Evolutionary conservation across 805 yeast species (phyloP).

Genomic region (Komagataella mondaviorum): DNA sequence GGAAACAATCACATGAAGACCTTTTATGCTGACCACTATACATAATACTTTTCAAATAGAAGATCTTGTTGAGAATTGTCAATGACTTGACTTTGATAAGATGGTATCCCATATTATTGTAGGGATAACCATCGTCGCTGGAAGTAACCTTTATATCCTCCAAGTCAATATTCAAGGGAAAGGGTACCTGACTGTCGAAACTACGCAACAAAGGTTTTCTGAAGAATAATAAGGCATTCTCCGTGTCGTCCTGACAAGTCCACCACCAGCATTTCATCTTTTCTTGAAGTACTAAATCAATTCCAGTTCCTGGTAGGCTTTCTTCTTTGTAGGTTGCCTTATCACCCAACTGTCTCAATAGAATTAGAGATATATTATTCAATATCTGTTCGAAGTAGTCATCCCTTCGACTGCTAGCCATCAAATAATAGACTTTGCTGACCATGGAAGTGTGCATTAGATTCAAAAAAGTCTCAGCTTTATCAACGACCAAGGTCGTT

Average conservation of each 20-base stretch:
- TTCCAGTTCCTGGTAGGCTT: not conserved
- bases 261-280: slow-evolving; percentile 2
- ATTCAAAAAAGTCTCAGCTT: not conserved
- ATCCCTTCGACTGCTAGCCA: not conserved
- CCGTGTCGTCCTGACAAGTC: slow-evolving; percentile 1
- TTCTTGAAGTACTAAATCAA: not conserved
- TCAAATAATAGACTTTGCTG: not conserved
- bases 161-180: slow-evolving; percentile 1
- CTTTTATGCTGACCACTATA: not conserved
- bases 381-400: not conserved
- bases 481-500: not conserved
- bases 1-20: not conserved
- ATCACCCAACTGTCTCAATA: not conserved
- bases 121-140: not conserved
- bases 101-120: not conserved
- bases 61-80: not conserved
- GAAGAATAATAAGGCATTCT: slow-evolving; percentile 1
- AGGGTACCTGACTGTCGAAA: slow-evolving; percentile 1
- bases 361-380: not conserved
- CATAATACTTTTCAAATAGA: not conserved
- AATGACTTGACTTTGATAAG: not conserved
- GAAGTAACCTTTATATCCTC: not conserved
- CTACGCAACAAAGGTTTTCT: slow-evolving; percentile 1
- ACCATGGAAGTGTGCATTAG: not conserved
- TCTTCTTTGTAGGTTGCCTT: not conserved